Percentiles rank a stretch among this genome's conserved stretches.
Evolutionary conservation across 202 grass and related monocot species (phyloP).

Genomic region (Zoysia matrella): DNA sequence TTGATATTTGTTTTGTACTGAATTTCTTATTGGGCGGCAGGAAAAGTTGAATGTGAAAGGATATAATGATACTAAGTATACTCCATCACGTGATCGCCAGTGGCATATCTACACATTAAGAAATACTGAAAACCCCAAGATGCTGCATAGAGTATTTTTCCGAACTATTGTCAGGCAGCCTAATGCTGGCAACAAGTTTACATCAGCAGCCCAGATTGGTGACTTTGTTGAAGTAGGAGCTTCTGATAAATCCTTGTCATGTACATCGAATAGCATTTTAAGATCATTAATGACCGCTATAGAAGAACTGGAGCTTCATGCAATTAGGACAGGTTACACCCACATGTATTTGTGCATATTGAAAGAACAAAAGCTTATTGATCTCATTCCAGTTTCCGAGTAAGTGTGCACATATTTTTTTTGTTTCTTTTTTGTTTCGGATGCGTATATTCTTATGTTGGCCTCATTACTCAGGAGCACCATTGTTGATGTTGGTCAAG

Average conservation of each 20-base stretch:
- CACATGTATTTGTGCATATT: slow-evolving; percentile 81
- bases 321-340: slow-evolving; percentile 71
- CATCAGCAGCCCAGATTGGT: slow-evolving; percentile 28
- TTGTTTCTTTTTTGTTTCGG: too few species aligned
- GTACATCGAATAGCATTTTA: slow-evolving; percentile 69
- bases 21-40: slow-evolving; percentile 45
- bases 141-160: slow-evolving; percentile 79
- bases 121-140: slow-evolving; percentile 70
- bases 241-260: slow-evolving; percentile 59
- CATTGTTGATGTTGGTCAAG: slow-evolving; percentile 62
- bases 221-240: slow-evolving; percentile 37
- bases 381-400: slow-evolving; percentile 72
- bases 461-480: slow-evolving; percentile 51
- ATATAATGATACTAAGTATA: slow-evolving; percentile 76
- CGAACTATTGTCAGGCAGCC: slow-evolving; percentile 77
- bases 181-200: slow-evolving; percentile 52
- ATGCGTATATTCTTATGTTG: neutral
- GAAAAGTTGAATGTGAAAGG: slow-evolving; percentile 80
- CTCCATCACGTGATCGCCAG: slow-evolving; percentile 79
- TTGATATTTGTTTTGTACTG: slow-evolving; percentile 28
- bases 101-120: slow-evolving; percentile 80
- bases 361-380: slow-evolving; percentile 69
- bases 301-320: slow-evolving; percentile 85
- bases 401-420: slow-evolving; percentile 31
- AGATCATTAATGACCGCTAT: slow-evolving; percentile 66